Evolutionary conservation across 2,329 filamentous ascomycete species (phyloP), one percentile per base, ranked within the genome.

Genomic region (Neonectria coccinea): DNA sequence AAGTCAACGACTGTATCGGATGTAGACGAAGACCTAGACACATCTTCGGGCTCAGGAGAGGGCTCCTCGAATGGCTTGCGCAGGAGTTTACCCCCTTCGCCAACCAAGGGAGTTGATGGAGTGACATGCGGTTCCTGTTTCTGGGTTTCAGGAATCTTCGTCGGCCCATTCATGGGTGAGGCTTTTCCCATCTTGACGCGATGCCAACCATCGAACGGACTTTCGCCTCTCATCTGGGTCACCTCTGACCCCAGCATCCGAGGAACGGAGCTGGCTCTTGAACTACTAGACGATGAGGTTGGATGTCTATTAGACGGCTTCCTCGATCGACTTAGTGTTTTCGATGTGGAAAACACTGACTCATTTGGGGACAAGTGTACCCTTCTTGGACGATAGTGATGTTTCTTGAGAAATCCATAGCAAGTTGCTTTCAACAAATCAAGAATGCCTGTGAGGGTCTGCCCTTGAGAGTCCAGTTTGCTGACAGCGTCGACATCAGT

Each of bases 331-430:
- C 69, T 60, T 3, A 67, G 48, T 8, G 62, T 70, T 31, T 53
- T 71, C 5, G 69, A 60, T 1, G 76, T 75, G 2, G 74, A 77
- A 52, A 74, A 69, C 1, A 69, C 52, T 1, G 72, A 72, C 22
- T 71, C 62, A 2, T 77, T 69, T 1, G 66, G 50, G 1, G 70
- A 68, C 5, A 71, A 14, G 2, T 69, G 70, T 14, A 75, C 59
- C 16, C 70, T 76, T 47, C 78, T 83, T 10, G 91, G 90, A 4
- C 85, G 84, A 70, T 95, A 91, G 66, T 91, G 84, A 71, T 96
- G 85, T 29, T 89, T 89, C 59, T 87, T 88, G 7, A 98, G 79
- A 78, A 97, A 97, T 64, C 93, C 88, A 53, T 85, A 86, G 27
- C 92, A 83, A 74, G 94, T 87, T 0, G 88, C 88, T 54, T 85